Evolutionary conservation across 2,329 filamentous ascomycete species (phyloP).

Genomic region (Chrysoporthe austroafricana): DNA sequence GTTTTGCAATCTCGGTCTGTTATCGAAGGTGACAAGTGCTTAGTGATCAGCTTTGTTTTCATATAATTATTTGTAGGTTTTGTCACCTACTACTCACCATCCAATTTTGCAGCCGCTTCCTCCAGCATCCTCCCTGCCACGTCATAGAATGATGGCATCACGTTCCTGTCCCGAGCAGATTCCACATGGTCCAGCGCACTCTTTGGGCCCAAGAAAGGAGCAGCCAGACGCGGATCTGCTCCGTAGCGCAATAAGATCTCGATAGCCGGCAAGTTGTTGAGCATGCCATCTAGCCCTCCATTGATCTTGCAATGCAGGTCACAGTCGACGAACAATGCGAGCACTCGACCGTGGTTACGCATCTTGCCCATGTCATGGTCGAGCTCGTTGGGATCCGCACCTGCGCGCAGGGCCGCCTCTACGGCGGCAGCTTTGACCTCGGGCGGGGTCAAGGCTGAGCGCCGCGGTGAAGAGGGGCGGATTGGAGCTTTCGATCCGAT

Average conservation of each 20-base stretch:
- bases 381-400: conserved; percentile 14
- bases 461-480: conserved; percentile 16
- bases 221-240: conserved; percentile 5
- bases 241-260: conserved; percentile 13
- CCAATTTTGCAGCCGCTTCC: neutral
- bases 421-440: conserved; percentile 11
- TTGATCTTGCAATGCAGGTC: conserved; percentile 12
- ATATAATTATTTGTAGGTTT: neutral
- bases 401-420: conserved; percentile 13
- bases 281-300: neutral
- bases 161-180: neutral
- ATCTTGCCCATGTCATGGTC: conserved; percentile 10
- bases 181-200: neutral
- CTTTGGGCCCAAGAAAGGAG: neutral
- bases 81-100: conserved; percentile 8
- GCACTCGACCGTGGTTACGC: neutral
- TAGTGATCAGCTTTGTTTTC: neutral
- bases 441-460: conserved; percentile 7
- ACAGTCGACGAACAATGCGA: conserved; percentile 5
- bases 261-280: conserved; percentile 9
- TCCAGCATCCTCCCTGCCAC: conserved; percentile 8
- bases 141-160: conserved; percentile 7
- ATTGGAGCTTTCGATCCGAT: conserved; percentile 5
- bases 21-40: neutral
- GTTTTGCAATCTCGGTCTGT: conserved; percentile 3